These are phyloP conservation scores for Neurospora discreta DNA, from an alignment of 495 filamentous ascomycete genomes.

Conservation along the genomic window DNA sequence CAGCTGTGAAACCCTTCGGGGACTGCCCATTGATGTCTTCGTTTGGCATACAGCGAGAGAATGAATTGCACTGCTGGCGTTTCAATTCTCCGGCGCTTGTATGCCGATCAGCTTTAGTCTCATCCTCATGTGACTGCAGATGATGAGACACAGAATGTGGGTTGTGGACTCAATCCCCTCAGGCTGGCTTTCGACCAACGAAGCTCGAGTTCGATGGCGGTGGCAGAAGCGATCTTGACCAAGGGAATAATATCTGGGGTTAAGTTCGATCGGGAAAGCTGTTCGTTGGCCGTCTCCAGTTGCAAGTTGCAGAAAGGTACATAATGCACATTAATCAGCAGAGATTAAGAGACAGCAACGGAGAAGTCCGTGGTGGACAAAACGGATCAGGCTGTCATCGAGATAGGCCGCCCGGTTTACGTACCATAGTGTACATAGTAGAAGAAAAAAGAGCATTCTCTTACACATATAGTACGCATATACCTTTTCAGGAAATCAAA, in stretches of 20 bases:
- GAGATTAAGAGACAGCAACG: background rate
- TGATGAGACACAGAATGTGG: background rate
- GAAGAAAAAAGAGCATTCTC: background rate
- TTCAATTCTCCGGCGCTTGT: background rate
- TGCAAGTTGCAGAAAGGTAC: background rate
- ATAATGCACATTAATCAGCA: background rate
- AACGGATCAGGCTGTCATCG: background rate
- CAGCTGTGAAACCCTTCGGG: background rate
- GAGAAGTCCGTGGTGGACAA: background rate
- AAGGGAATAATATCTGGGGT: background rate
- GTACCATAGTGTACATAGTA: background rate
- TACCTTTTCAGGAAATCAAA: background rate
- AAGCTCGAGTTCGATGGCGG: background rate
- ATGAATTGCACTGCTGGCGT: background rate
- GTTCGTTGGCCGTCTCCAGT: background rate
- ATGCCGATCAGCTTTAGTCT: background rate
- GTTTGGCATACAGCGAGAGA: background rate
- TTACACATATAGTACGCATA: background rate
- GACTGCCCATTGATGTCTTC: background rate
- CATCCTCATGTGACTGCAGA: background rate
- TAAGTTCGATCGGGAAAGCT: background rate
- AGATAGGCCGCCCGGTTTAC: background rate
- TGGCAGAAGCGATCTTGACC: background rate
- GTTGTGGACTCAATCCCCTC: background rate
- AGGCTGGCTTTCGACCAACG: background rate